Evolutionary conservation across 176 grass and related monocot genomes (phyloP), one percentile per base, ranked within the genome.

Genomic region (Cymbopogon citratus): DNA sequence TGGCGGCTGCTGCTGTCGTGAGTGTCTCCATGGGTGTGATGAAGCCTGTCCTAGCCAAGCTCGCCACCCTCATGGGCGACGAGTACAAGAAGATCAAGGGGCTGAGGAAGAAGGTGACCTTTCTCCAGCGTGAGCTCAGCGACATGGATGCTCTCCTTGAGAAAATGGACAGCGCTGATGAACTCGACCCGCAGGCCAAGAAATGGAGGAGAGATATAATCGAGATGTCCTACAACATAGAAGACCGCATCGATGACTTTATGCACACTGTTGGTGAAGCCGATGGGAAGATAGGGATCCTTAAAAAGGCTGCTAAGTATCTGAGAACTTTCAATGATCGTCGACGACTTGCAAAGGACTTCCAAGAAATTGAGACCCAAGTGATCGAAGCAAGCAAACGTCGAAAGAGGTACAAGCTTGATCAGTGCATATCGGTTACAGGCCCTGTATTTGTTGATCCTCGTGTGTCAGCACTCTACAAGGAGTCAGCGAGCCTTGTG

Each of bases 41-140:
- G 41, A 72, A 72, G 24, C 40, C 69, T 25, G 12, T 72, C 41
- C 23, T 71, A 0, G 1, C 12, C 12, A 71, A 71, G 39, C 69
- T 71, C 12, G 0, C 69, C 23, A 46, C n/a, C 12, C 69, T 71
- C 12, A 45, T 71, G 69, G 69, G 36, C 0, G 31, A 75, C 0
- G 31, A 75, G 51, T 75, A 57, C 49, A 75, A 59, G 73, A 75
- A 59, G 41, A 5, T 59, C 49, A 75, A 36, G 21, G 73, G 31
- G 0, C 29, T 75, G 10, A 0, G 49, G 0, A 75, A 38, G 19
- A 1, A 38, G 19, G 31, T 59, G 19, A 5, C 34, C 34, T 80
- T 69, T 3, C 44, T 46, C 3, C 44, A 46, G 35, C n/a, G 36
- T 40, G 43, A 45, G 1, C 43, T 45, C 12, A 3, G 12, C 2